Base-by-base conservation (phyloP, 805 yeast genomes). In the Zygosaccharomyces bisporus region DNA sequence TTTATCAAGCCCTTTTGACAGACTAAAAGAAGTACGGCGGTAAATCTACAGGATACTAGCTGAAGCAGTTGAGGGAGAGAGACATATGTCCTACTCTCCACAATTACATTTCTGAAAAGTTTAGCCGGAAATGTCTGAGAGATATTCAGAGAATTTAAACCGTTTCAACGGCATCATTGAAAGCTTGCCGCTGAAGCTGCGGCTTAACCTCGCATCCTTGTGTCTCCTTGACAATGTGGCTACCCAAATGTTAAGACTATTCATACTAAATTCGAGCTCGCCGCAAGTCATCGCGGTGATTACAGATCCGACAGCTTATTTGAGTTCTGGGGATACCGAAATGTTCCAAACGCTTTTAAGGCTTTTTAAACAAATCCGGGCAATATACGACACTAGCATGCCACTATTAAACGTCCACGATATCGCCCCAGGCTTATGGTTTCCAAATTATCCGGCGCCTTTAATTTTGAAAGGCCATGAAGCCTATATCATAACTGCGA, bases 171-270 rank as follows among this genome's bases (percentile, higher is more conserved):
- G 47, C 33, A 53, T 55, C 19, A 46, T 57, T 13, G 53, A 49
- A 27, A 52, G 50, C 16, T 42, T 69, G n/a, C 70, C 73, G 1
- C 46, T 62, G 17, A 74, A 86, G 54, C 74, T 80, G 14, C 88
- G 83, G 57, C 68, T 84, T 32, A 68, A 81, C 21, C 69, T 84
- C 43, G 81, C 82, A 53, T 75, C 89, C 0, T 65, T 89, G 33
- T 90, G 95, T 0, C 76, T 86, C 1, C 66, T 90, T 47, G 96
- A 89, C 58, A 86, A 86, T 53, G 71, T 90, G 42, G 79, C 96
- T 0, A 77, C 89, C 1, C 97, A 90, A 60, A 70, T 90, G 14
- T 69, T 90, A 43, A 72, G 93, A 49, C 71, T 83, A 2, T 77
- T 89, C 30, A 83, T 86, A 6, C 72, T 77, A 19, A 84, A 84